Evolutionary conservation across 2,329 filamentous ascomycete species (phyloP).

Genomic region (Fusarium agapanthi): DNA sequence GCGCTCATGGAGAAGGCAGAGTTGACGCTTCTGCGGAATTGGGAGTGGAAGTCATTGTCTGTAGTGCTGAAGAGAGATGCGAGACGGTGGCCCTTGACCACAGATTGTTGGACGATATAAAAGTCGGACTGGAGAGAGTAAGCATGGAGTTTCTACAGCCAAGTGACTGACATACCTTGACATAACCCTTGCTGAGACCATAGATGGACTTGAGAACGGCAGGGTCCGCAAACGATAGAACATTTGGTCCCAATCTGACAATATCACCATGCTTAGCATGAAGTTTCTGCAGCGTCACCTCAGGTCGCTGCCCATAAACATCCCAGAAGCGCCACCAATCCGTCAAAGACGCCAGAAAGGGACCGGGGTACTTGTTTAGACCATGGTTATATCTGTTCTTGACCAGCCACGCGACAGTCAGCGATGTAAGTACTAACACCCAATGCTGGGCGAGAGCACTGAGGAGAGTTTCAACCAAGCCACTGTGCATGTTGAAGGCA

Average conservation of each 20-base stretch:
- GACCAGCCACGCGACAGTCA: conserved; percentile 17
- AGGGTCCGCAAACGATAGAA: conserved; percentile 77
- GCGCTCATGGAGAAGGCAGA: conserved; percentile 81
- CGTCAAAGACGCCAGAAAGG: conserved; percentile 67
- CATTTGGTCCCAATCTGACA: conserved; percentile 78
- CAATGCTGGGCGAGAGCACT: conserved; percentile 31
- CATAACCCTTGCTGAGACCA: conserved; percentile 81
- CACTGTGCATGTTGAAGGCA: conserved; percentile 37
- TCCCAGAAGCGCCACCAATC: conserved; percentile 81
- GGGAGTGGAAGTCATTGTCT: conserved; percentile 78
- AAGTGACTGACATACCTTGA: conserved; percentile 64
- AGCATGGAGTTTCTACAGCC: background rate
- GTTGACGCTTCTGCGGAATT: conserved; percentile 79
- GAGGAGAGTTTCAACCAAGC: conserved; percentile 33
- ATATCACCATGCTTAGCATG: conserved; percentile 78
- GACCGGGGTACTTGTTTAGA: conserved; percentile 77
- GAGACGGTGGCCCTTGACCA: conserved; percentile 72
- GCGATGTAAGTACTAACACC: conserved; percentile 16
- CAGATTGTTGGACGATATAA: conserved; percentile 80
- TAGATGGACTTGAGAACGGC: conserved; percentile 80
- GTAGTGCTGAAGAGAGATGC: conserved; percentile 80
- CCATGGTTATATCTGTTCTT: conserved; percentile 57
- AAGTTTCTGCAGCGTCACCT: conserved; percentile 71
- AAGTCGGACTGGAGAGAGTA: conserved; percentile 68
- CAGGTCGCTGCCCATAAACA: conserved; percentile 69